Conservation (phyloP, 2,329 filamentous ascomycete species). For the Talaromyces pinophilus region DNA sequence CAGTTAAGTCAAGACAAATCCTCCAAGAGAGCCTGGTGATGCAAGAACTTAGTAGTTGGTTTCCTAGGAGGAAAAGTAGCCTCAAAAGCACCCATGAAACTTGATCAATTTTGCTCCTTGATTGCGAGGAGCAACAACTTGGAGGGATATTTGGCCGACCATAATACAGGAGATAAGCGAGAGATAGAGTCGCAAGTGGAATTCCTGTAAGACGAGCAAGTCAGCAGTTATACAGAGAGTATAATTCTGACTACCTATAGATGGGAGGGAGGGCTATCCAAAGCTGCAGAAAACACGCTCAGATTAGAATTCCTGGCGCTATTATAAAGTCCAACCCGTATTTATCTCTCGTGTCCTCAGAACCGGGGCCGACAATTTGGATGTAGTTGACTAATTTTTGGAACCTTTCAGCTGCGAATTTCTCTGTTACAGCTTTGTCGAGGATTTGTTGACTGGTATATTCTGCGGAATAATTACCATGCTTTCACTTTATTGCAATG, state of each 20-base stretch:
- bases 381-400: background rate
- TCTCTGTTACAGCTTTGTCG: background rate
- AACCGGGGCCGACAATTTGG: background rate
- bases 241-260: background rate
- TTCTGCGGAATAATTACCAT: background rate
- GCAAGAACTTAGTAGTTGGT: background rate
- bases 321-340: background rate
- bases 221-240: background rate
- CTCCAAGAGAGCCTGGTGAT: background rate
- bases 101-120: conserved; percentile 3
- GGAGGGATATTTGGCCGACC: background rate
- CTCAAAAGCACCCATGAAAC: background rate
- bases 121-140: background rate
- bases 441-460: background rate
- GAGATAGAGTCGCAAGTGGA: background rate
- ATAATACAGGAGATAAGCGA: background rate
- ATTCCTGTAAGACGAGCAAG: background rate
- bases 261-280: background rate
- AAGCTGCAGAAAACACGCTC: background rate
- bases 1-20: background rate
- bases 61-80: conserved; percentile 1
- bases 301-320: background rate
- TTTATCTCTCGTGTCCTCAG: background rate
- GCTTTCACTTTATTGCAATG: too few species aligned
- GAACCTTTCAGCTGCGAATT: background rate